Percentiles rank a stretch among this genome's conserved stretches.
These are phyloP conservation scores for Citrullus mucosospermus DNA, from an alignment of 306 rosid genomes.

Conservation along the genomic window DNA sequence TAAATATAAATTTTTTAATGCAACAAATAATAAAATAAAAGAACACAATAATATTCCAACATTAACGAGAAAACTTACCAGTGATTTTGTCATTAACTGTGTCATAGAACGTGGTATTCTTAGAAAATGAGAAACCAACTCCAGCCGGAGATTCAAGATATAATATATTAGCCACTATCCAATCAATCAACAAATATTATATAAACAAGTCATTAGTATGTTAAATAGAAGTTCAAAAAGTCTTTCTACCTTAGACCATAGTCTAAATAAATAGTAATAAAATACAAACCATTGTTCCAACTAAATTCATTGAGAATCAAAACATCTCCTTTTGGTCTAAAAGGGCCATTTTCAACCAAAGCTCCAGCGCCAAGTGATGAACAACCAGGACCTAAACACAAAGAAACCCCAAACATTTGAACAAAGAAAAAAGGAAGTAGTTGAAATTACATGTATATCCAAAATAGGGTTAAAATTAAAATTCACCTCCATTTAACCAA, in stretches of 20 bases:
- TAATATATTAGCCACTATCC: slow-evolving; percentile 50
- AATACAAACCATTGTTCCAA: slow-evolving; percentile 47
- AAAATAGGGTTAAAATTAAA: too few relatives aligned
- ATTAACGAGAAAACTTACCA: background rate
- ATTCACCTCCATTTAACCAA: slow-evolving; percentile 55
- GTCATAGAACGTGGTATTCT: slow-evolving; percentile 36
- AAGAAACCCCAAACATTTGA: background rate
- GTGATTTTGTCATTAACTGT: slow-evolving; percentile 34
- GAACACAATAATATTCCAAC: too few relatives aligned
- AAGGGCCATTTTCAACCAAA: slow-evolving; percentile 64
- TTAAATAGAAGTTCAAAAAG: too few relatives aligned
- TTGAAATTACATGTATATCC: too few relatives aligned
- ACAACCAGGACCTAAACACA: slow-evolving; percentile 60
- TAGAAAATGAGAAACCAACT: slow-evolving; percentile 76
- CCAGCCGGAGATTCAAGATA: slow-evolving; percentile 71
- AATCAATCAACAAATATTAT: background rate
- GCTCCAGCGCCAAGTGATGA: slow-evolving; percentile 74
- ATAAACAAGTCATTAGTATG: background rate
- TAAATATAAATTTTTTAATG: too few relatives aligned
- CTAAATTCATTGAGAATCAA: slow-evolving; percentile 41
- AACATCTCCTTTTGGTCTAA: slow-evolving; percentile 35
- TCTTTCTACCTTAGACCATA: too few relatives aligned
- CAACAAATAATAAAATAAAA: too few relatives aligned
- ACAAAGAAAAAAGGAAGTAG: background rate
- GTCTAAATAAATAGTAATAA: too few relatives aligned